Conservation (phyloP, 441 rosid species). For the Bocquillonia castaneifolia region DNA sequence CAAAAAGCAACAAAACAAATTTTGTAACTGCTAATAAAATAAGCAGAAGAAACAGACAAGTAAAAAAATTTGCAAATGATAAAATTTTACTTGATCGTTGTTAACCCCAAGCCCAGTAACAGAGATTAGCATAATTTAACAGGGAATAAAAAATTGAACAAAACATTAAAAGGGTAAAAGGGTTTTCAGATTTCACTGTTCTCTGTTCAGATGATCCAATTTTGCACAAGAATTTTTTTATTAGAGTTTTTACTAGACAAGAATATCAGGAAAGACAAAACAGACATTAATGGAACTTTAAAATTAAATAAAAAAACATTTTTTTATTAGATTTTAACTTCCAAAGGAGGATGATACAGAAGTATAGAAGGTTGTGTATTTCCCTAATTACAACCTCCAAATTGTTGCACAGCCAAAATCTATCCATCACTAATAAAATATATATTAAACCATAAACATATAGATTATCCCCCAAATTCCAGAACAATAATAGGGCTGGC, state of each 20-base stretch:
- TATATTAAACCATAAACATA: neutral
- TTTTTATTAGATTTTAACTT: constrained; percentile 10
- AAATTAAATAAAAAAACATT: neutral
- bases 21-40: no score
- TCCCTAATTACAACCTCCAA: neutral
- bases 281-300: neutral
- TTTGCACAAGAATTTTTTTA: neutral
- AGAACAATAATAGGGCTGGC: neutral
- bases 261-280: no score
- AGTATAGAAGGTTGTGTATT: neutral
- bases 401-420: neutral
- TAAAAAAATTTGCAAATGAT: no score
- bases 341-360: neutral
- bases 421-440: neutral
- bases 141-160: neutral
- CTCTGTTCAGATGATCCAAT: neutral
- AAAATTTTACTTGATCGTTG: neutral
- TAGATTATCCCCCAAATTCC: neutral
- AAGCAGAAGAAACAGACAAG: no score
- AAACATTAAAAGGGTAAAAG: neutral
- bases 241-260: no score
- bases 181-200: neutral
- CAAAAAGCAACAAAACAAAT: no score
- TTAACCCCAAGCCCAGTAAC: neutral
- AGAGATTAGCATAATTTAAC: neutral